A percentile compares a stretch with the other conserved stretches of the same genome.
Evolutionary conservation across 768 basidiomycete genomes (phyloP).

Genomic region (Trametes punicea): DNA sequence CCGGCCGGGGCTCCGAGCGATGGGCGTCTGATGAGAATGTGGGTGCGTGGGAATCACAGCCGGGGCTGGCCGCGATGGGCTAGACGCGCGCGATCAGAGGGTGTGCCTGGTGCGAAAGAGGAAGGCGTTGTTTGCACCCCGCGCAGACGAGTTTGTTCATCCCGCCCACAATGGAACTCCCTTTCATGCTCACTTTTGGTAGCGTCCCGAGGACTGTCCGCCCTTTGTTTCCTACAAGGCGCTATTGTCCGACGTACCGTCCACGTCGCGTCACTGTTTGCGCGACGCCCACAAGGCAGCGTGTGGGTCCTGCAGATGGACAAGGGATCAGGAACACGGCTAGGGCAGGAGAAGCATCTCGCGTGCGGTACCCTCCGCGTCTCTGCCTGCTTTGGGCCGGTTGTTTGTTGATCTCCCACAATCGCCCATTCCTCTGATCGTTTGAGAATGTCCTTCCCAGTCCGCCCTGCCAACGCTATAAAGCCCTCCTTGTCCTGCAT

Average conservation of each 20-base stretch:
- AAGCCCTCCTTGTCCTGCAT: conserved; percentile 7
- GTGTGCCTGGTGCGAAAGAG: conserved; percentile 8
- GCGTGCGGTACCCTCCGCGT: not conserved
- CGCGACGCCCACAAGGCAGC: not conserved
- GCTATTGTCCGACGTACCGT: conserved; percentile 13
- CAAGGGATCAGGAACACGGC: conserved; percentile 14
- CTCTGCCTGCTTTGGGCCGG: conserved; percentile 6
- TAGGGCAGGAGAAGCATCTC: conserved; percentile 6
- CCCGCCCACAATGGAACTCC: conserved; percentile 24
- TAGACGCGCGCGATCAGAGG: not conserved
- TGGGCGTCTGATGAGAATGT: conserved; percentile 1
- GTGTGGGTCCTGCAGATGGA: not conserved
- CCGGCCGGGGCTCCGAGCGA: not conserved
- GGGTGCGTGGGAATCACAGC: not conserved
- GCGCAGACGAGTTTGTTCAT: conserved; percentile 2
- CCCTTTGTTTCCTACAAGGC: conserved; percentile 13
- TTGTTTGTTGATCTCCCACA: conserved; percentile 19
- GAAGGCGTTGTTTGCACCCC: conserved; percentile 16
- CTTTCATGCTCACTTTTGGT: conserved; percentile 23
- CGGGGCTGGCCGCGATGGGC: conserved; percentile 4
- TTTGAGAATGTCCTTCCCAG: not conserved
- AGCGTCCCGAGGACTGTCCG: not conserved
- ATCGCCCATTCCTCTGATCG: conserved; percentile 5
- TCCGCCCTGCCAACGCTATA: conserved; percentile 10
- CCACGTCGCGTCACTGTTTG: not conserved